Evolutionary conservation across 345 rosid species (phyloP).

Genomic region (Pelargonium nanum): DNA sequence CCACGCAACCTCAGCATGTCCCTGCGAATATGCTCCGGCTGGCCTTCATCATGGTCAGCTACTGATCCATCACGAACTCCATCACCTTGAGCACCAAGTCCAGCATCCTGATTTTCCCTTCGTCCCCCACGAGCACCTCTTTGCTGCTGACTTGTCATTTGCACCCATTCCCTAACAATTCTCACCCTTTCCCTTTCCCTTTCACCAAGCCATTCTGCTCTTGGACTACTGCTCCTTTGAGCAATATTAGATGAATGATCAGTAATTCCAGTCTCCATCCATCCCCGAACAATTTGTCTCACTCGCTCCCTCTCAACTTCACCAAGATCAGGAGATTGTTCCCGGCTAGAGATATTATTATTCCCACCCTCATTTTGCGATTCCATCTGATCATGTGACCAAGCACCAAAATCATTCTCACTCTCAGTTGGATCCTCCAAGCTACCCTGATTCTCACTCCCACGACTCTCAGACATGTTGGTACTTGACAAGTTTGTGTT

Average conservation of each 20-base stretch:
- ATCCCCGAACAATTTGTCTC: conserved; percentile 85
- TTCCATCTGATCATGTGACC: conserved; percentile 58
- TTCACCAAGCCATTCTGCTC: conserved; percentile 96
- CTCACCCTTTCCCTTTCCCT: conserved; percentile 97
- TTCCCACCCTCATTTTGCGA: conserved; percentile 39
- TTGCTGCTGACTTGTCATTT: conserved; percentile 90
- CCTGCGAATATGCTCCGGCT: conserved; percentile 60
- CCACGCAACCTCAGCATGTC: conserved; percentile 83
- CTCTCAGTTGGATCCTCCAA: conserved; percentile 64
- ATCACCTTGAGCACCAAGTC: conserved; percentile 37
- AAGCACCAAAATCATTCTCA: conserved; percentile 46
- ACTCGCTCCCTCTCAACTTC: conserved; percentile 97
- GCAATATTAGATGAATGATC: conserved; percentile 53
- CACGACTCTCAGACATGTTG: conserved; percentile 42
- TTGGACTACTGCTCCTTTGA: conserved; percentile 49
- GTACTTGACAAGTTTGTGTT: conserved; percentile 38
- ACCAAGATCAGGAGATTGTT: conserved; percentile 87
- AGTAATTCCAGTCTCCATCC: conserved; percentile 79
- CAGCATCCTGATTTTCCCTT: conserved; percentile 49
- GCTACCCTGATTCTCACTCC: conserved; percentile 62
- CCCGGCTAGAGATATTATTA: conserved; percentile 63
- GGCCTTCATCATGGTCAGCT: conserved; percentile 55
- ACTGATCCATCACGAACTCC: conserved; percentile 39
- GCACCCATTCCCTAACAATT: conserved; percentile 94
- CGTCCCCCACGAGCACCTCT: conserved; percentile 53